Conservation (phyloP, 176 grass and related monocot genomes). For the Miscanthus lutarioriparius region DNA sequence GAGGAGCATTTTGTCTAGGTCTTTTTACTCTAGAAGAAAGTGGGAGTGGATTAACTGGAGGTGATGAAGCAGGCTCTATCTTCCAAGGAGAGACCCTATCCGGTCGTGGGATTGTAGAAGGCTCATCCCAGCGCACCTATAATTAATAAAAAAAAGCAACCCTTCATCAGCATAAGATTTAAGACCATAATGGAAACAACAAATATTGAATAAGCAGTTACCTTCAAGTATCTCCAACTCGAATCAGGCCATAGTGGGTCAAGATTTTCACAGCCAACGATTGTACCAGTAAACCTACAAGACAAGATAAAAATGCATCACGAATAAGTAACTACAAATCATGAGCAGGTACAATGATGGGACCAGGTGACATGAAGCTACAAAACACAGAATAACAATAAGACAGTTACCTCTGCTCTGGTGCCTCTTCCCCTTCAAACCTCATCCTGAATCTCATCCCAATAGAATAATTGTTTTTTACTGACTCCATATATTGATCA, state of each 20-base stretch:
- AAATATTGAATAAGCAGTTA: constrained; percentile 35
- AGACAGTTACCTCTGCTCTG: constrained; percentile 68
- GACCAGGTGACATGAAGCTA: neutral
- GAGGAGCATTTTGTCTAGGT: constrained; percentile 54
- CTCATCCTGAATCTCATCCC: constrained; percentile 95
- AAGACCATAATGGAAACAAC: neutral
- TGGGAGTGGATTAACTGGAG: constrained; percentile 78
- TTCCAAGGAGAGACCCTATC: constrained; percentile 92
- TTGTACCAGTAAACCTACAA: constrained; percentile 88
- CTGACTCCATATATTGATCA: constrained; percentile 78
- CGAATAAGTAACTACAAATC: neutral
- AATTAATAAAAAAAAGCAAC: constrained; percentile 3
- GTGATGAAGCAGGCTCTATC: constrained; percentile 79
- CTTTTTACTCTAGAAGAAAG: constrained; percentile 75
- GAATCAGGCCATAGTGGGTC: constrained; percentile 78
- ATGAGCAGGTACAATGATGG: neutral
- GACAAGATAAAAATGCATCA: neutral
- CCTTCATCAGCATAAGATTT: constrained; percentile 23
- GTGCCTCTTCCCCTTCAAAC: constrained; percentile 90
- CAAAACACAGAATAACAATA: neutral
- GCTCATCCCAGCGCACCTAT: constrained; percentile 95
- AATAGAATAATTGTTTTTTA: constrained; percentile 69
- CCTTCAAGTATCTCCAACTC: constrained; percentile 87
- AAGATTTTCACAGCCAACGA: constrained; percentile 82
- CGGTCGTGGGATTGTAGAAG: constrained; percentile 77